Evolutionary conservation across 2,329 filamentous ascomycete species (phyloP), one percentile per base, ranked within the genome.

Genomic region (Aspergillus bombycis): DNA sequence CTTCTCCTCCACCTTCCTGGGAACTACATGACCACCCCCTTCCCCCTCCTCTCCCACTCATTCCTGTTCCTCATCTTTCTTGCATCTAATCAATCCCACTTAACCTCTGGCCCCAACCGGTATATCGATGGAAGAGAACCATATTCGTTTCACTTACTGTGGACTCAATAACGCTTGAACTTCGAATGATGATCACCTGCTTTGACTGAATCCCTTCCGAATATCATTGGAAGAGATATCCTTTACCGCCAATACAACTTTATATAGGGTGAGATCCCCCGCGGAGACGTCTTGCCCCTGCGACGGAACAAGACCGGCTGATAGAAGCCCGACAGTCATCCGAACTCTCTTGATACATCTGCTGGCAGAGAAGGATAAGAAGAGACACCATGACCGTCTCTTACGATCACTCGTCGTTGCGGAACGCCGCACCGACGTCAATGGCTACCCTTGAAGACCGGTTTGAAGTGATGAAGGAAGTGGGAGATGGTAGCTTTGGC

Each of bases 401-500:
- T 75, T 89, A 89, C 78, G 92, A 94, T 74, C 82, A 88, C 73
- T 86, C 90, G 79, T 64, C 87, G 89, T 72, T 87, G 91, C 77
- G 87, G 87, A 78, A 86, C 86, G 61, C 82, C 78, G 67, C 70
- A 56, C 63, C 68, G 8, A 78, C 77, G 68, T 83, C 77, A 74
- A 85, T 80, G 76, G 80, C 78, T 26, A 79, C 83, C 64, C 88
- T 99, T 60, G 94, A 97, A 77, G 95, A 99, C 77, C 89, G 94
- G 71, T 99, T 97, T 77, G 94, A 99, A 80, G 89, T 99, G 61
- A 83, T 99, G 76, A 99, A 98, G 81, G 95, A 99, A 75, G 96
- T 99, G 77, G 95, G 95, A 57, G 95, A 99, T 88, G 95, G 95
- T 70, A 98, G 95, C 82, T 99, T 99, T 77, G 95, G 95, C 64